These are phyloP conservation scores for Astrocystis sublimbata DNA, from an alignment of 495 filamentous ascomycete species.

Conservation along the genomic window DNA sequence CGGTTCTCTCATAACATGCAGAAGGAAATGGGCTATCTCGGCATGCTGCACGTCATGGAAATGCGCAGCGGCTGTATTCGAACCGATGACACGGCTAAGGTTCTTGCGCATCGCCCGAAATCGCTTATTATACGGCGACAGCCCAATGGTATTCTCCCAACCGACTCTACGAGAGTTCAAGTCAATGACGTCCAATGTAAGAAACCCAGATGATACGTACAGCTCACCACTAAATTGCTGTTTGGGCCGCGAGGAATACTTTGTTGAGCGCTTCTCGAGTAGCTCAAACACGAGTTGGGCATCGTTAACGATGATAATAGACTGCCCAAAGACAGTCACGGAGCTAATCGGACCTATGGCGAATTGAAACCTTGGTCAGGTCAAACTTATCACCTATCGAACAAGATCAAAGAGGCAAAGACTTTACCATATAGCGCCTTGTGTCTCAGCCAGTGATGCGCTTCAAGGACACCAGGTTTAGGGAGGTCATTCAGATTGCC, in stretches of 20 bases:
- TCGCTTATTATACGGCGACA: constrained; percentile 40
- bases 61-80: constrained; percentile 33
- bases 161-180: constrained; percentile 22
- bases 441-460: constrained; percentile 52
- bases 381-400: background rate
- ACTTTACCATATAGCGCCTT: constrained; percentile 49
- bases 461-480: constrained; percentile 39
- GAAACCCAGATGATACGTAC: constrained; percentile 23
- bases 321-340: constrained; percentile 48
- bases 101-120: constrained; percentile 48
- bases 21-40: constrained; percentile 44
- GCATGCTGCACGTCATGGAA: constrained; percentile 42
- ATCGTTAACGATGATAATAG: constrained; percentile 53
- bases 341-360: constrained; percentile 52
- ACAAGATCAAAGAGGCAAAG: background rate
- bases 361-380: no score
- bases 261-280: constrained; percentile 47
- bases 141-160: constrained; percentile 39
- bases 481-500: constrained; percentile 53
- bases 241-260: constrained; percentile 45
- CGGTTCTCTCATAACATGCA: constrained; percentile 43
- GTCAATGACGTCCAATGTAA: background rate
- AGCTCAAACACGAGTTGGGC: constrained; percentile 43
- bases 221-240: constrained; percentile 44
- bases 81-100: constrained; percentile 36